Evolutionary conservation across 768 basidiomycete genomes (phyloP), one percentile per base, ranked within the genome.

Genomic region (Russula vinacea): DNA sequence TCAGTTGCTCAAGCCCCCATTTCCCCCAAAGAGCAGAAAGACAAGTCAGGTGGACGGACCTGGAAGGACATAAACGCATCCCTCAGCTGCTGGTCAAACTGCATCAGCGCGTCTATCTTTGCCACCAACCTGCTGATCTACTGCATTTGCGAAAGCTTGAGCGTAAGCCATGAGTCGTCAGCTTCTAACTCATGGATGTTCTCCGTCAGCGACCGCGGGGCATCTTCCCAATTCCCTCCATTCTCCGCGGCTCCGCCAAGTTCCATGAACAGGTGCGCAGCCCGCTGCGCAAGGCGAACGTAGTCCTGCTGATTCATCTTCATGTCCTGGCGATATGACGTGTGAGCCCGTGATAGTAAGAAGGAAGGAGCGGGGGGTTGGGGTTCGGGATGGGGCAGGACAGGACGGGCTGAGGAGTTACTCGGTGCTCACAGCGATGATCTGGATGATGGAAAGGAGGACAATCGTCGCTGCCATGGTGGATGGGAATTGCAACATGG

Each of bases 221-320:
- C 69, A 13, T 64, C 58, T 19, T 67, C 69, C 69, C 69, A 70
- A 54, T 64, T 39, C 69, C 69, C 33, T 69, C 68, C 69, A 70
- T 70, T n/a, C 63, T 68, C 39, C n/a, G 54, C n/a, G n/a, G n/a
- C n/a, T n/a, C n/a, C n/a, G n/a, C 62, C 68, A 0, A 70, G 29
- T 14, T 59, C 61, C 32, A 50, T 32, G 17, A 70, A 63, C 24
- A 69, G 44, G n/a, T 58, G 65, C 17, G 68, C 62, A 1, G 68
- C 62, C 17, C 68, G 50, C 17, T 67, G 62, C 5, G 69, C 68
- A 6, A 70, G 62, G 13, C 51, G 65, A 8, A 52, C 7, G 51
- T 68, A 70, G 11, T 64, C 69, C 22, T 64, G 56, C 49, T 69
- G 68, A 45, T 69, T 70, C 39, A n/a, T 39, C 44, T 69, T 67